A percentile compares a stretch with the other conserved stretches of the same genome.
Evolutionary conservation across 176 grass and related monocot genomes (phyloP).

Genomic region (Triticum urartu): DNA sequence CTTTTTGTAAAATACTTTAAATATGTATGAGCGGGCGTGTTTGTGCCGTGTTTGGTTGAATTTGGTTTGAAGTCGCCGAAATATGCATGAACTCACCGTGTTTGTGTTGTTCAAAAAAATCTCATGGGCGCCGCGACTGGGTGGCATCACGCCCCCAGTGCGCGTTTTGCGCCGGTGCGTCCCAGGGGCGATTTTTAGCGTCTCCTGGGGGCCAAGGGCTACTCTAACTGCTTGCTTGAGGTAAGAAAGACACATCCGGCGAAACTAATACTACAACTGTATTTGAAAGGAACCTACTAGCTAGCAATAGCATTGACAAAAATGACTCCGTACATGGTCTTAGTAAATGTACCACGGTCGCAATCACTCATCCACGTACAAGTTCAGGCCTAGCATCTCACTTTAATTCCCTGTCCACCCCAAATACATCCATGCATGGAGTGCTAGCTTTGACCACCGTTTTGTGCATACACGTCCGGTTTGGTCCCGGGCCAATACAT

Average conservation of each 20-base stretch:
- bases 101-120: no score
- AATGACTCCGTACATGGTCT: no score
- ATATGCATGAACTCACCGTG: no score
- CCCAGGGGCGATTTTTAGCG: no score
- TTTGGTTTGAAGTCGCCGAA: no score
- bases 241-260: background rate
- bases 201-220: no score
- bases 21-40: no score
- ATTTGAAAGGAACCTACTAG: background rate
- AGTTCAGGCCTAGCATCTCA: slow-evolving; percentile 22
- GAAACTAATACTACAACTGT: background rate
- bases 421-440: background rate
- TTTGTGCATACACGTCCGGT: background rate
- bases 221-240: background rate
- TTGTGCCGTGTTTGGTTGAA: no score
- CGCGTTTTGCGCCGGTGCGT: no score
- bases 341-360: background rate
- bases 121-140: no score
- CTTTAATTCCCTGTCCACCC: background rate
- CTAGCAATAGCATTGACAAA: background rate
- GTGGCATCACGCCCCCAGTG: no score
- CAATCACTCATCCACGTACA: background rate
- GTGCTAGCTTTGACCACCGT: background rate
- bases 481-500: background rate
- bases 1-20: no score